Percentiles rank a stretch among this genome's conserved stretches.
Conservation (phyloP, 306 rosid species). For the Cicer pinnatifidum region DNA sequence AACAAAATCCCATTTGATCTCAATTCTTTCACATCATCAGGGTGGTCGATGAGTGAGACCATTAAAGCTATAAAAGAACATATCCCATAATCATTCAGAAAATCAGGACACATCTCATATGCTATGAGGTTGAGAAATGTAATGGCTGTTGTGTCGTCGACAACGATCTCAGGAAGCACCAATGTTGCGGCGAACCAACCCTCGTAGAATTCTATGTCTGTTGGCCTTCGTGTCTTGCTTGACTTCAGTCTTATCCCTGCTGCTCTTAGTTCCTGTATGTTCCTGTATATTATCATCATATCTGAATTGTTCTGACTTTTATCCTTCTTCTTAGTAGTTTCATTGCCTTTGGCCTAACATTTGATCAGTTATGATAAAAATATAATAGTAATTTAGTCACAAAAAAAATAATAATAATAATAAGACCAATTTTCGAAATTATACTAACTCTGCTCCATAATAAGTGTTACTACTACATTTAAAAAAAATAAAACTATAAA, state of each 20-base stretch:
- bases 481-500: too few relatives aligned
- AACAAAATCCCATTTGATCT: slow-evolving; percentile 10
- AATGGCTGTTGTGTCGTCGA: slow-evolving; percentile 29
- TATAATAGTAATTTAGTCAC: too few relatives aligned
- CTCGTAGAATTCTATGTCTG: neutral
- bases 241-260: slow-evolving; percentile 31
- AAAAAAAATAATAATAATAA: too few relatives aligned
- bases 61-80: slow-evolving; percentile 43
- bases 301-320: too few relatives aligned
- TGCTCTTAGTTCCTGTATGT: slow-evolving; percentile 34
- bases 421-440: too few relatives aligned
- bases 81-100: slow-evolving; percentile 38
- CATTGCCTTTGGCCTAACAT: neutral
- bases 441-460: too few relatives aligned
- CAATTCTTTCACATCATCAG: slow-evolving; percentile 37
- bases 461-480: too few relatives aligned
- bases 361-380: too few relatives aligned
- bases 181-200: neutral
- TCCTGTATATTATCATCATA: slow-evolving; percentile 11
- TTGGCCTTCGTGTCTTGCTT: neutral
- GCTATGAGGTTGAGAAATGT: slow-evolving; percentile 20
- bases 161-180: slow-evolving; percentile 4
- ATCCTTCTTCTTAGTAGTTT: neutral
- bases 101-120: slow-evolving; percentile 51
- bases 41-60: slow-evolving; percentile 50